These are phyloP conservation scores for Leccinum ponderosum DNA, from an alignment of 1,284 basidiomycete species.

Conservation along the genomic window DNA sequence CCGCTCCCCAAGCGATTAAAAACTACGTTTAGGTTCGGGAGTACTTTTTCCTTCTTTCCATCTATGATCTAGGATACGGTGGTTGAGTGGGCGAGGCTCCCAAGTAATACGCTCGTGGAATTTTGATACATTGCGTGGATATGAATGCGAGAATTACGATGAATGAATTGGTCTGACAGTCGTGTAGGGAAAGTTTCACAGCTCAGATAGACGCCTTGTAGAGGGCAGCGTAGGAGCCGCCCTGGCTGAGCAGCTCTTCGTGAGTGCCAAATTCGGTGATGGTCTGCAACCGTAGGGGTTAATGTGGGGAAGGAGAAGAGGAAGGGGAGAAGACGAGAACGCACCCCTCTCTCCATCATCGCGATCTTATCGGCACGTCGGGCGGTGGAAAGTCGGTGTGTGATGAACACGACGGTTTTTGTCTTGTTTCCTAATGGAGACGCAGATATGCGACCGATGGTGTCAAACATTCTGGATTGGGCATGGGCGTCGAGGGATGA, in stretches of 20 bases:
- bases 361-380: slow-evolving; percentile 81
- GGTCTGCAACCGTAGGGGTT: slow-evolving; percentile 44
- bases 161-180: slow-evolving; percentile 5
- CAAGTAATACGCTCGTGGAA: slow-evolving; percentile 18
- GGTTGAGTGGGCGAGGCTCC: slow-evolving; percentile 18
- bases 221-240: slow-evolving; percentile 67
- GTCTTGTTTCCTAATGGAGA: slow-evolving; percentile 51
- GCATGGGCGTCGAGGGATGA: slow-evolving; percentile 80
- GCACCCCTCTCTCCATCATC: slow-evolving; percentile 81
- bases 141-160: slow-evolving; percentile 21
- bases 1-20: slow-evolving; percentile 49
- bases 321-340: slow-evolving; percentile 29
- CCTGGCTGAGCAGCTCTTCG: slow-evolving; percentile 62
- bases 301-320: slow-evolving; percentile 16
- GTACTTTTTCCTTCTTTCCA: slow-evolving; percentile 2
- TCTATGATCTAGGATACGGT: slow-evolving; percentile 29
- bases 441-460: slow-evolving; percentile 62
- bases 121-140: slow-evolving; percentile 30
- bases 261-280: slow-evolving; percentile 82
- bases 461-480: slow-evolving; percentile 76
- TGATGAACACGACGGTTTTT: slow-evolving; percentile 82
- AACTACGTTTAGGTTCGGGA: slow-evolving; percentile 31
- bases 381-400: slow-evolving; percentile 78
- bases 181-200: slow-evolving; percentile 5
- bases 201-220: slow-evolving; percentile 65